Conservation (phyloP, 1,284 basidiomycete species). For the Cutaneotrichosporon cutaneum region DNA sequence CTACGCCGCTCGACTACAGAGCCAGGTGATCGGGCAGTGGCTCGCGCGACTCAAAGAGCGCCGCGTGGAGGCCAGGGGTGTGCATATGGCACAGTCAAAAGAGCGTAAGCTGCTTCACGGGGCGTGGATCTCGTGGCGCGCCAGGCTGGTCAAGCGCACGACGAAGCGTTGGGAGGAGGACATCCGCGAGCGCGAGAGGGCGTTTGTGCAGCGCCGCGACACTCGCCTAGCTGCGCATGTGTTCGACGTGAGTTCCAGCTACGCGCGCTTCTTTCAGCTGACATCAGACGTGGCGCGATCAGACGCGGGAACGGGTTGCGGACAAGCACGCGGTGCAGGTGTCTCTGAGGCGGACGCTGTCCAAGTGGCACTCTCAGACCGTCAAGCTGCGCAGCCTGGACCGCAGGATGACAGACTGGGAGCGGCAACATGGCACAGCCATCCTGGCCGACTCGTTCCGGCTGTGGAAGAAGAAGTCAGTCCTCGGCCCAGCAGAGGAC, state of each 20-base stretch:
- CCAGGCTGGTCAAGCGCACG: slow-evolving; percentile 24
- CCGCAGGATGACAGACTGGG: slow-evolving; percentile 11
- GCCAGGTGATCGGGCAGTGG: slow-evolving; percentile 30
- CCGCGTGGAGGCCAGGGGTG: slow-evolving; percentile 24
- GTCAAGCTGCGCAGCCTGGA: slow-evolving; percentile 12
- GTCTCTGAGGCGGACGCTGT: slow-evolving; percentile 11
- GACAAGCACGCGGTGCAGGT: slow-evolving; percentile 18
- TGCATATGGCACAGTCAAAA: background rate
- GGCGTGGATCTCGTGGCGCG: slow-evolving; percentile 34
- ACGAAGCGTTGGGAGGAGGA: slow-evolving; percentile 42
- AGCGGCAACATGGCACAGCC: slow-evolving; percentile 1
- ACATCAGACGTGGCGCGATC: slow-evolving; percentile 22
- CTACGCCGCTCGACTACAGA: slow-evolving; percentile 27
- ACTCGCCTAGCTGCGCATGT: slow-evolving; percentile 1
- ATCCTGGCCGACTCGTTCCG: slow-evolving; percentile 13
- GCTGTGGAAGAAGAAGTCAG: slow-evolving; percentile 25
- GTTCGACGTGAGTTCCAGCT: slow-evolving; percentile 30
- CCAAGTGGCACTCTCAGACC: slow-evolving; percentile 10
- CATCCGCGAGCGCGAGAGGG: slow-evolving; percentile 30
- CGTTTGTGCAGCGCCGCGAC: slow-evolving; percentile 1
- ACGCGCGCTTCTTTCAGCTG: background rate
- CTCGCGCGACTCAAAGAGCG: slow-evolving; percentile 21
- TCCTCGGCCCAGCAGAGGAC: slow-evolving; percentile 20
- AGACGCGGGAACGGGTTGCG: slow-evolving; percentile 15
- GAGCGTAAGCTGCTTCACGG: slow-evolving; percentile 6